Conservation (phyloP, 805 yeast genomes). For the Lipomyces orientalis region DNA sequence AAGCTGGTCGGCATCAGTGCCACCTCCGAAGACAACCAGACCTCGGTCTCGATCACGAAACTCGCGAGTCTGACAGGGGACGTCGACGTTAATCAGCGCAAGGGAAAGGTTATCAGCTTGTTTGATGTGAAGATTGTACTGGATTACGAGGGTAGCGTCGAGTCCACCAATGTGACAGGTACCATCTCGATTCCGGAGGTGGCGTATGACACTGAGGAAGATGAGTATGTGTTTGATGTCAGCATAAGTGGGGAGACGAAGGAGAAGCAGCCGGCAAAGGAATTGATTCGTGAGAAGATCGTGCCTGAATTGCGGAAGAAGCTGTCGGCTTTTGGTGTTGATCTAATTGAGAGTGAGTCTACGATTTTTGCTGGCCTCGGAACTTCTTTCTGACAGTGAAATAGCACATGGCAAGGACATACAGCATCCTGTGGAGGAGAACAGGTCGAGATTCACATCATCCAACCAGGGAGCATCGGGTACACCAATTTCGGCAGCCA, state of each 20-base stretch:
- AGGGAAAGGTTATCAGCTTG: constrained; percentile 91
- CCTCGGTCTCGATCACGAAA: constrained; percentile 48
- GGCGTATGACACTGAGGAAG: constrained; percentile 86
- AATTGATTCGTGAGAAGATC: constrained; percentile 58
- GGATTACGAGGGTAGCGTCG: constrained; percentile 57
- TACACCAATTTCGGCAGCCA: constrained; percentile 31
- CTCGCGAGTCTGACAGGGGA: constrained; percentile 84
- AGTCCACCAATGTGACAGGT: constrained; percentile 61
- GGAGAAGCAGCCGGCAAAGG: constrained; percentile 54
- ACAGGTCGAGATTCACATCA: constrained; percentile 60
- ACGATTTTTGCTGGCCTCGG: constrained; percentile 28
- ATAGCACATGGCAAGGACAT: constrained; percentile 77
- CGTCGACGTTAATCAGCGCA: constrained; percentile 95
- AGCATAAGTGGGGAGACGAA: constrained; percentile 62
- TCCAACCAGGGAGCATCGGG: constrained; percentile 46
- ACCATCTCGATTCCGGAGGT: constrained; percentile 86
- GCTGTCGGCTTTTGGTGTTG: constrained; percentile 73
- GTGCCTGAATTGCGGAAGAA: constrained; percentile 71
- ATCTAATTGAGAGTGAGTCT: constrained; percentile 58
- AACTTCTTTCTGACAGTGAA: neutral
- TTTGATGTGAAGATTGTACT: constrained; percentile 79
- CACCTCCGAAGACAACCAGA: constrained; percentile 43
- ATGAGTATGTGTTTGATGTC: constrained; percentile 84
- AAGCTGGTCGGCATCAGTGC: constrained; percentile 60
- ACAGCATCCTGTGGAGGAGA: constrained; percentile 76